Evolutionary conservation across 768 basidiomycete species (phyloP), one percentile per base, ranked within the genome.

Genomic region (Boletus eberwhitei): DNA sequence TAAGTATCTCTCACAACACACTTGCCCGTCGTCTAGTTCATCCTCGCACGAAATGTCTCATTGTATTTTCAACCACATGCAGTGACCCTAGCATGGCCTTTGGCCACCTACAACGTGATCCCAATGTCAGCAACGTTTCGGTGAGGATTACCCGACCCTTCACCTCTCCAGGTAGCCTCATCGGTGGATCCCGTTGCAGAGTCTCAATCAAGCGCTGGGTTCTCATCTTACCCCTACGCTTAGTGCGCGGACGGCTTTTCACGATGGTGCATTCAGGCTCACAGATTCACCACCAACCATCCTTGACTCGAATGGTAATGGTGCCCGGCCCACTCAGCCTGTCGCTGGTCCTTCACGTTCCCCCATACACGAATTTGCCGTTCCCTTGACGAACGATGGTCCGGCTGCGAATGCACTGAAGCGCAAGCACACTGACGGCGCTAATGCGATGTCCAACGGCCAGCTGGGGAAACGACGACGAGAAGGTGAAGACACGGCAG

Each of bases 71-170:
- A 31, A 32, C 39, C 69, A 65, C 63, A 56, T 68, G 37, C 67
- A 85, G 83, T 71, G 83, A 84, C 67, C 71, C 77, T 57, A 73
- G 71, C 59, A 84, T 85, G 81, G 75, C 83, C 64, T 85, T 85
- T 75, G 76, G 74, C 57, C 83, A 83, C 68, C 74, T 85, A 65
- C 75, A 77, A 55, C 75, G 84, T 65, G 83, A 85, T 66, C 73
- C 77, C 41, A 80, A 58, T 31, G 83, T 84, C 69, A 70, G 73
- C 73, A 79, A 78, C 65, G 80, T 80, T 73, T 82, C 83, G 67
- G 84, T 85, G 72, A 69, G 82, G 69, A 61, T 68, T 53, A 38
- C 59, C 19, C 59, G 45, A 62, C 64, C 48, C 57, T 57, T 54
- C 50, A 49, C 38, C 19, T 53, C 53, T 54, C 51, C 63, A 69